Percentiles rank a stretch among this genome's conserved stretches.
These are phyloP conservation scores for Hemisphaericaspora lyxosophila DNA, from an alignment of 1,139 yeast genomes.

Conservation along the genomic window DNA sequence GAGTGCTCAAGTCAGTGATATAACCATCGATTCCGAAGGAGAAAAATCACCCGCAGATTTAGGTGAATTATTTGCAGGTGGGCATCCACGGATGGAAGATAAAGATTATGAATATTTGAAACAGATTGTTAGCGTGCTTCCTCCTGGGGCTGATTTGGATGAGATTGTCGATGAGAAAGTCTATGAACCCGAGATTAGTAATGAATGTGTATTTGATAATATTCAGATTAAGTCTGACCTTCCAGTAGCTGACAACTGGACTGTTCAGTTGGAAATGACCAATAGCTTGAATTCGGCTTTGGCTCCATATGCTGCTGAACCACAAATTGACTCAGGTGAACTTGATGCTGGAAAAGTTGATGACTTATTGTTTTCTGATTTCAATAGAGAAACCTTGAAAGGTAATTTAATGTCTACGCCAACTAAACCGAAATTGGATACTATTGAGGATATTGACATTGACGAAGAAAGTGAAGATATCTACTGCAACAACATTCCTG, in stretches of 20 bases:
- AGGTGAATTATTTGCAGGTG: slow-evolving; percentile 1
- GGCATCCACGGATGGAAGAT: slow-evolving; percentile 1
- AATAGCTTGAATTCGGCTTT: slow-evolving; percentile 53
- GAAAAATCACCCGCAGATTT: slow-evolving; percentile 3
- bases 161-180: slow-evolving; percentile 60
- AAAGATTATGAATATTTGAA: slow-evolving; percentile 36
- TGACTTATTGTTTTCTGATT: slow-evolving; percentile 54
- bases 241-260: slow-evolving; percentile 61
- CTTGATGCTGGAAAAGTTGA: slow-evolving; percentile 32
- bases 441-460: slow-evolving; percentile 15
- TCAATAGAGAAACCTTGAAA: slow-evolving; percentile 28
- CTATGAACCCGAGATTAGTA: slow-evolving; percentile 60
- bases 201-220: slow-evolving; percentile 31
- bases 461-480: slow-evolving; percentile 16
- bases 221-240: slow-evolving; percentile 37
- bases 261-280: slow-evolving; percentile 58
- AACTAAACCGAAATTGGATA: slow-evolving; percentile 14
- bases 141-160: slow-evolving; percentile 31
- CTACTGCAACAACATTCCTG: slow-evolving; percentile 21
- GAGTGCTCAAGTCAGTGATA: slow-evolving; percentile 30
- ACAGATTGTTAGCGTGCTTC: slow-evolving; percentile 33
- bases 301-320: slow-evolving; percentile 29
- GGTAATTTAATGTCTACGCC: slow-evolving; percentile 32
- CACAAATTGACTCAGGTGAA: neutral
- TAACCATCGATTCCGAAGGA: slow-evolving; percentile 29